These are phyloP conservation scores for Tuber microsphaerosporum DNA, from an alignment of 495 filamentous ascomycete species.

Conservation along the genomic window DNA sequence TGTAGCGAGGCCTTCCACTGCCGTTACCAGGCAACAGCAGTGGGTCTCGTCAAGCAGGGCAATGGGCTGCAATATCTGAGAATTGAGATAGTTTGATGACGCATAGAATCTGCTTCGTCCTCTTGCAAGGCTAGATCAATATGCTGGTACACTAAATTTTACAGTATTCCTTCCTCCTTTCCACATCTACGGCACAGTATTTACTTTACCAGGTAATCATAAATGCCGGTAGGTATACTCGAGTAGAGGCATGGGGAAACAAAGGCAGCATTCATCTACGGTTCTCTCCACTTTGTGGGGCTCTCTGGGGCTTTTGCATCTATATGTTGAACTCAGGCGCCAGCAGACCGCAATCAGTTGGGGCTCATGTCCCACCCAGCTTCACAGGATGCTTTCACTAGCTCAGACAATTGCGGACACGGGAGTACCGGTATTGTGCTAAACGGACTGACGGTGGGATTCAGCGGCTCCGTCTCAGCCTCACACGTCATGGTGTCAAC, in stretches of 20 bases:
- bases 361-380: not conserved
- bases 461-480: conserved; percentile 23
- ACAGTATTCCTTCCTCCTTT: not conserved
- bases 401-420: not conserved
- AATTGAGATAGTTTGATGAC: not conserved
- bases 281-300: not conserved
- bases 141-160: not conserved
- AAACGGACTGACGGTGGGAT: not conserved
- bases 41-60: not conserved
- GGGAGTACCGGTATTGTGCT: not conserved
- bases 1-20: not conserved
- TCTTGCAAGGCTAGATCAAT: not conserved
- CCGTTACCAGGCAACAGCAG: not conserved
- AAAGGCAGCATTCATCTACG: not conserved
- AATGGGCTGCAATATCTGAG: not conserved
- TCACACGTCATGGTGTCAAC: conserved; percentile 35
- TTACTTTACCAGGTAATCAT: not conserved
- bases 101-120: not conserved
- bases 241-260: not conserved
- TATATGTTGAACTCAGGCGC: not conserved
- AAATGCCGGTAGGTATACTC: not conserved
- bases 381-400: not conserved
- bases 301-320: not conserved
- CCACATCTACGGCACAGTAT: not conserved
- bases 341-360: not conserved